phyloP scores from a whole-genome alignment of 176 grass and related monocot species.

The Eleusine coracana region DNA sequence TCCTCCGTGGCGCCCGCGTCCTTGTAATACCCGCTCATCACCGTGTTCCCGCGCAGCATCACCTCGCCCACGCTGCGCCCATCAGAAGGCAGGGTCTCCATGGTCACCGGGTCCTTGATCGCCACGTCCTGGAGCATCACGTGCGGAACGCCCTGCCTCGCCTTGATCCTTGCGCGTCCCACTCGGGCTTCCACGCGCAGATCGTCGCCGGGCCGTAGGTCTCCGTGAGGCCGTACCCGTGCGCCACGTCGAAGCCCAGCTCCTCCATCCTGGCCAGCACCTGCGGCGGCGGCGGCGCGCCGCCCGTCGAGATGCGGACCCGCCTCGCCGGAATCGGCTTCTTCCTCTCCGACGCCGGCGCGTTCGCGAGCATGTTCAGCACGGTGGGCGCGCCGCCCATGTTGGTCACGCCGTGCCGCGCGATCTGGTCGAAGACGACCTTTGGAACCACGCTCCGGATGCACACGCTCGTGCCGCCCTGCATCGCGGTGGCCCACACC shows the following conservation, averaged over 20 bases:
- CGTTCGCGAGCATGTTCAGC: constrained; percentile 60
- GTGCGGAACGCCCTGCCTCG: constrained; percentile 54
- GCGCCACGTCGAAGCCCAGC: constrained; percentile 57
- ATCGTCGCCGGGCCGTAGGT: constrained; percentile 48
- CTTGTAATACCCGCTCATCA: constrained; percentile 74
- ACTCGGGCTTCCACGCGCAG: constrained; percentile 62
- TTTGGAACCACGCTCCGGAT: constrained; percentile 34
- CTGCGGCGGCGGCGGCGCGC: constrained; percentile 51
- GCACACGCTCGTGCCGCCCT: constrained; percentile 63
- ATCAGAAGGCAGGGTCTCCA: constrained; percentile 57
- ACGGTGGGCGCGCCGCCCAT: constrained; percentile 61
- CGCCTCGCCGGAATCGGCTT: not conserved
- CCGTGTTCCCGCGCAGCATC: constrained; percentile 63
- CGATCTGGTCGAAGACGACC: constrained; percentile 56
- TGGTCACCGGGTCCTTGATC: constrained; percentile 63
- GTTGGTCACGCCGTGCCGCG: constrained; percentile 54
- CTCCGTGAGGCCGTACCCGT: constrained; percentile 70
- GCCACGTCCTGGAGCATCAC: constrained; percentile 45
- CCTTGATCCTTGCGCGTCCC: constrained; percentile 60
- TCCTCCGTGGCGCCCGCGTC: constrained; percentile 41
- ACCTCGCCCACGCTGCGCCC: constrained; percentile 67
- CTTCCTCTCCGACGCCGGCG: constrained; percentile 39
- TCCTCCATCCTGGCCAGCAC: constrained; percentile 57
- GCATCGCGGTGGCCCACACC: constrained; percentile 57
- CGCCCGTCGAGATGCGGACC: constrained; percentile 57